A percentile compares a stretch with the other conserved stretches of the same genome.
phyloP scores from a whole-genome alignment of 2,329 filamentous ascomycete genomes.

The Blastomyces gilchristii region DNA sequence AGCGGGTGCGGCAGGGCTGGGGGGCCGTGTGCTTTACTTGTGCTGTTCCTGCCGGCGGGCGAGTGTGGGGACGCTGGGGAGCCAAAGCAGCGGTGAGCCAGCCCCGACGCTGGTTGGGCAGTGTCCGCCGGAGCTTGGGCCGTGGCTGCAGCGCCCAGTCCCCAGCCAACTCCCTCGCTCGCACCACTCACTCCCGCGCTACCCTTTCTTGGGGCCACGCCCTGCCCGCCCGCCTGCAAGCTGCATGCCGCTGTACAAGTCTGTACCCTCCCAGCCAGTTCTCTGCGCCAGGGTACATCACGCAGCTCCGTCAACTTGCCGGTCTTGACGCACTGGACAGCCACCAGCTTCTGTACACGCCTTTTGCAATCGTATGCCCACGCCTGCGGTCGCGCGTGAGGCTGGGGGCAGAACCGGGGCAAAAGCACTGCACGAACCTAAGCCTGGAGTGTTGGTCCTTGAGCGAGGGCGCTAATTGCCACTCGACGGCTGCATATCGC shows the following conservation, averaged over 20 bases:
- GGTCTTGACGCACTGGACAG: not conserved
- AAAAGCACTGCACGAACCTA: not conserved
- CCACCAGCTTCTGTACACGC: not conserved
- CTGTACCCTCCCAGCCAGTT: not conserved
- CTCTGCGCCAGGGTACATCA: not conserved
- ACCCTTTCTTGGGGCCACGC: too few species aligned
- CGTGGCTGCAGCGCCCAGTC: slow-evolving; percentile 11
- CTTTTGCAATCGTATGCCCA: not conserved
- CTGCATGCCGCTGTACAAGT: not conserved
- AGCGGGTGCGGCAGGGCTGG: not conserved
- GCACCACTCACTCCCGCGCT: too few species aligned
- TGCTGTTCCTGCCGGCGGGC: not conserved
- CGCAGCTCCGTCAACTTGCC: not conserved
- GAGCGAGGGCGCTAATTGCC: not conserved
- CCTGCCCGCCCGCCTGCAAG: not conserved
- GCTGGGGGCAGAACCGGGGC: too few species aligned
- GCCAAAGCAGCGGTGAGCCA: slow-evolving; percentile 36
- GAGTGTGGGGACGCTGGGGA: slow-evolving; percentile 14
- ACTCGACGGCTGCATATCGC: not conserved
- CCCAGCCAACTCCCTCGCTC: not conserved
- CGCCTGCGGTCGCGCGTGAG: not conserved
- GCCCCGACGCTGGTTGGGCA: slow-evolving; percentile 29
- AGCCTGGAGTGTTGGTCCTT: not conserved
- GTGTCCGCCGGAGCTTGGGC: slow-evolving; percentile 22
- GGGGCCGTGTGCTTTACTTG: slow-evolving; percentile 15